Evolutionary conservation across 2,329 filamentous ascomycete genomes (phyloP).

Genomic region (Fusarium pseudocircinatum): DNA sequence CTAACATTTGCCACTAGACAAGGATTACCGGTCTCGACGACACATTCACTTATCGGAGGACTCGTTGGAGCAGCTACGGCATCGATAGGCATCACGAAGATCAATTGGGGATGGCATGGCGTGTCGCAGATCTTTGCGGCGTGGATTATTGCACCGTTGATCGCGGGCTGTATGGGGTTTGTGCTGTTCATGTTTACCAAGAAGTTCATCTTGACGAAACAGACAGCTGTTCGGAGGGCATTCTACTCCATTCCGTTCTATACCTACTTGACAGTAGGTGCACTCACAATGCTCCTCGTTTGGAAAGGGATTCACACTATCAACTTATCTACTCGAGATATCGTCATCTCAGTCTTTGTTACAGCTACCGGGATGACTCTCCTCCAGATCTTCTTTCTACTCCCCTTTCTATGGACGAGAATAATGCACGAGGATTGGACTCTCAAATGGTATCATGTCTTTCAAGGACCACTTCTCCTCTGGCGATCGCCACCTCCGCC

Average conservation of each 20-base stretch:
- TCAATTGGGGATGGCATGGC: constrained; percentile 51
- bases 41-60: constrained; percentile 60
- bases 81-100: constrained; percentile 48
- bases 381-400: constrained; percentile 58
- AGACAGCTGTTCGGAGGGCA: constrained; percentile 46
- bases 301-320: constrained; percentile 50
- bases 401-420: constrained; percentile 62
- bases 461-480: constrained; percentile 59
- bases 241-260: constrained; percentile 51
- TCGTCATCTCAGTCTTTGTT: constrained; percentile 53
- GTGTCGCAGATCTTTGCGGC: constrained; percentile 53
- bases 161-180: constrained; percentile 47
- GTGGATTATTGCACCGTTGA: constrained; percentile 50
- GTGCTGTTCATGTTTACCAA: constrained; percentile 50
- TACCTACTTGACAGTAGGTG: constrained; percentile 50
- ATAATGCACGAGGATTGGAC: constrained; percentile 63
- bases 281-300: constrained; percentile 62
- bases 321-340: constrained; percentile 35
- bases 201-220: constrained; percentile 43
- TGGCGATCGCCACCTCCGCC: constrained; percentile 49
- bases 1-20: constrained; percentile 61
- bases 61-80: constrained; percentile 50
- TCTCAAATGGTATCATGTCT: constrained; percentile 58
- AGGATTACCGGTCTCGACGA: constrained; percentile 64
- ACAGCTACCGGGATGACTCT: constrained; percentile 54